Evolutionary conservation across 768 basidiomycete species (phyloP), one percentile per base, ranked within the genome.

Genomic region (Tricholoma matsutake): DNA sequence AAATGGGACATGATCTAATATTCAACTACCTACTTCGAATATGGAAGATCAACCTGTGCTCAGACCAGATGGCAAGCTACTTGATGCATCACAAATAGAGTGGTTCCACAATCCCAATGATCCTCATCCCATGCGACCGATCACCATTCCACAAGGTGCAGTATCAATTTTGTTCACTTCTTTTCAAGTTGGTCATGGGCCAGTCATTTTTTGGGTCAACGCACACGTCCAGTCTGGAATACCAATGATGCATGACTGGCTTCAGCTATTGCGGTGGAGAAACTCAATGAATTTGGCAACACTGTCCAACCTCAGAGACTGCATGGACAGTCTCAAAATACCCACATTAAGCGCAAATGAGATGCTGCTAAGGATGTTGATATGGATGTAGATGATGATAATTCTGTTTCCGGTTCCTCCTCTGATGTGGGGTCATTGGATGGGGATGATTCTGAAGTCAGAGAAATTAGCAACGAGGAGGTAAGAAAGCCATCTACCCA

Each of bases 21-120:
- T n/a, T n/a, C n/a, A n/a, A n/a, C n/a, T n/a, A n/a, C n/a, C n/a
- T n/a, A n/a, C n/a, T n/a, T n/a, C n/a, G n/a, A n/a, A n/a, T n/a
- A n/a, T n/a, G n/a, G n/a, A n/a, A n/a, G n/a, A n/a, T n/a, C n/a
- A n/a, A n/a, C n/a, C n/a, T n/a, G n/a, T n/a, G n/a, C n/a, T n/a
- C n/a, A n/a, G n/a, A n/a, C n/a, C n/a, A n/a, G n/a, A n/a, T n/a
- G n/a, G n/a, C n/a, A n/a, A n/a, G n/a, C n/a, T n/a, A n/a, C n/a
- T n/a, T n/a, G n/a, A n/a, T 61, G 0, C 61, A 63, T 14, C 67
- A 68, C 55, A 57, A 54, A 8, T 69, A 34, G 32, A 34, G 32
- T 34, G 32, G 32, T 34, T 34, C 32, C 32, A 57, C 47, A 68
- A 52, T 57, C 61, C 57, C 2, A 55, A n/a, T n/a, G n/a, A n/a